Percentiles rank a stretch among this genome's conserved stretches.
Evolutionary conservation across 129 eudicot species (phyloP).

Genomic region (Flaveria brownii): DNA sequence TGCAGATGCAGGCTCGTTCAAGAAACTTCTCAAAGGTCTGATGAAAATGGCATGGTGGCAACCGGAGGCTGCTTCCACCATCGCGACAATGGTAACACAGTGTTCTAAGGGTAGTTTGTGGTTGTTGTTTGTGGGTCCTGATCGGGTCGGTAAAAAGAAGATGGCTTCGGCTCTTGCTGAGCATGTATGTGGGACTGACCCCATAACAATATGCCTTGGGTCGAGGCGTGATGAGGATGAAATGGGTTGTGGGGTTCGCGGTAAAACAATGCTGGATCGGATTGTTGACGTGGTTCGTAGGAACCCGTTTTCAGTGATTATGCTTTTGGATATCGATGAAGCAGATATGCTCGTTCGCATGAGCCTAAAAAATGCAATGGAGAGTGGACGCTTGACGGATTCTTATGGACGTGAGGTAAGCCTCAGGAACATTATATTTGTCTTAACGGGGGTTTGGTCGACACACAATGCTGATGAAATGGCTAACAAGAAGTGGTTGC

Average conservation of each 20-base stretch:
- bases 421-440: conserved; percentile 73
- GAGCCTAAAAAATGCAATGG: conserved; percentile 75
- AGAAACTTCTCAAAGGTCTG: conserved; percentile 82
- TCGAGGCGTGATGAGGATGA: conserved; percentile 63
- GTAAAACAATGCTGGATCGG: conserved; percentile 73
- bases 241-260: conserved; percentile 56
- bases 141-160: conserved; percentile 71
- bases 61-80: conserved; percentile 78
- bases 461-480: conserved; percentile 30
- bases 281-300: conserved; percentile 76
- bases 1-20: conserved; percentile 61
- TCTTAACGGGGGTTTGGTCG: conserved; percentile 83
- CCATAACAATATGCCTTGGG: conserved; percentile 67
- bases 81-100: conserved; percentile 63
- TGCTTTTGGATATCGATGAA: conserved; percentile 84
- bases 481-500: conserved; percentile 55
- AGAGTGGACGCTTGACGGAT: conserved; percentile 75
- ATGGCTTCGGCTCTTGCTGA: conserved; percentile 82
- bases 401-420: conserved; percentile 88
- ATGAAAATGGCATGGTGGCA: conserved; percentile 97
- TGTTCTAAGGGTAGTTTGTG: conserved; percentile 59
- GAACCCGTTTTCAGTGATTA: conserved; percentile 77
- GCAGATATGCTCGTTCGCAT: conserved; percentile 74
- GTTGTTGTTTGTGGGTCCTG: conserved; percentile 90
- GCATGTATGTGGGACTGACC: conserved; percentile 60